These are phyloP conservation scores for Tephrocybe sp. DNA, from an alignment of 768 basidiomycete genomes.

Conservation along the genomic window DNA sequence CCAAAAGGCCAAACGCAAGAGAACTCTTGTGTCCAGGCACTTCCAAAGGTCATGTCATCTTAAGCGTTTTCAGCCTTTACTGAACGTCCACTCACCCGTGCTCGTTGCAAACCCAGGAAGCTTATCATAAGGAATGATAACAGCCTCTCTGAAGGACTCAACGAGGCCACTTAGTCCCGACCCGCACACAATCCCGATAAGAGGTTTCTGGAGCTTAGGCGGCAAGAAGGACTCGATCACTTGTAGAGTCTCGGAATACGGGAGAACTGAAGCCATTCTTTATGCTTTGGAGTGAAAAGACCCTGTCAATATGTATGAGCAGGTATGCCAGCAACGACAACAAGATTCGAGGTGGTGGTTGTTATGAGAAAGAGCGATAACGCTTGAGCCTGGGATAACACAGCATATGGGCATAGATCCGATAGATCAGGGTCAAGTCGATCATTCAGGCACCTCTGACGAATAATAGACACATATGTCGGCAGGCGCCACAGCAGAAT, in stretches of 20 bases:
- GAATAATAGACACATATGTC: too few species aligned
- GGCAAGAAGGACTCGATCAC: slow-evolving; percentile 35
- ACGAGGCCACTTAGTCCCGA: slow-evolving; percentile 81
- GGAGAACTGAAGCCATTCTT: neutral
- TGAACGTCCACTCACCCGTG: slow-evolving; percentile 56
- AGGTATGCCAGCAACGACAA: too few species aligned
- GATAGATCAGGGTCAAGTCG: too few species aligned
- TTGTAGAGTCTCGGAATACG: slow-evolving; percentile 25
- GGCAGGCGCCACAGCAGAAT: too few species aligned
- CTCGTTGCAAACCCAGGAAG: slow-evolving; percentile 76
- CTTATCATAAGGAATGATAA: slow-evolving; percentile 62
- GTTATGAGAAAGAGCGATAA: too few species aligned
- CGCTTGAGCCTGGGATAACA: too few species aligned
- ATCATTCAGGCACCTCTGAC: too few species aligned
- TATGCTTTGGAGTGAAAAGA: neutral
- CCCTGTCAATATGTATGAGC: too few species aligned
- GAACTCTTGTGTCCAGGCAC: slow-evolving; percentile 82
- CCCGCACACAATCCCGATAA: slow-evolving; percentile 84
- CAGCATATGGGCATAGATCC: too few species aligned
- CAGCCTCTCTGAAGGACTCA: slow-evolving; percentile 52
- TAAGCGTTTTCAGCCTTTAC: neutral
- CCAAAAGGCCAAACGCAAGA: slow-evolving; percentile 80
- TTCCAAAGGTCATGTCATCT: slow-evolving; percentile 23
- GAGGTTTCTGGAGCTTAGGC: slow-evolving; percentile 42
- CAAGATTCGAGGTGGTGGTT: too few species aligned